Evolutionary conservation across 306 rosid species (phyloP).

Genomic region (Calophaca sinica): DNA sequence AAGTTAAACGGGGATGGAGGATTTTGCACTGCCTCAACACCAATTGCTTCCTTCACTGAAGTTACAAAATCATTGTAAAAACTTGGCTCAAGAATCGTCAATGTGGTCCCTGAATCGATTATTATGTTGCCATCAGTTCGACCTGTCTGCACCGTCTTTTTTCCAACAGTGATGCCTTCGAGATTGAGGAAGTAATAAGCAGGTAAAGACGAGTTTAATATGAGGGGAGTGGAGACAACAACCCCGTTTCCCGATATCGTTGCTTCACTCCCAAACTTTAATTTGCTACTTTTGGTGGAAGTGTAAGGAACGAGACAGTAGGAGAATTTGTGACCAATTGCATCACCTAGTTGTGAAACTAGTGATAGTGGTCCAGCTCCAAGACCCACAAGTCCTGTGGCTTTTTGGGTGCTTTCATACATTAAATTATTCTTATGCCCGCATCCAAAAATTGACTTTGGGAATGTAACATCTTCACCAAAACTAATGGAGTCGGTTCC

Average conservation of each 20-base stretch:
- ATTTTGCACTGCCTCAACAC: background rate
- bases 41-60: background rate
- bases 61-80: background rate
- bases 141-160: background rate
- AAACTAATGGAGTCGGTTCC: constrained; percentile 14
- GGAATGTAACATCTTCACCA: background rate
- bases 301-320: constrained; percentile 30
- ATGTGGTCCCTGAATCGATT: constrained; percentile 34
- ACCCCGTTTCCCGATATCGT: background rate
- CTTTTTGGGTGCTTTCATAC: too few relatives aligned
- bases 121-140: constrained; percentile 14
- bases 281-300: background rate
- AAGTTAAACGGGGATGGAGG: background rate
- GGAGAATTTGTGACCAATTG: constrained; percentile 38
- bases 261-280: constrained; percentile 33
- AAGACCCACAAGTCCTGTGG: constrained; percentile 39
- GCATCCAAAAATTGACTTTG: constrained; percentile 31
- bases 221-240: constrained; percentile 20
- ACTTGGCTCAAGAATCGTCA: background rate
- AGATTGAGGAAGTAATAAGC: constrained; percentile 33
- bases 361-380: constrained; percentile 40
- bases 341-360: constrained; percentile 35
- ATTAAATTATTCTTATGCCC: background rate
- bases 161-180: constrained; percentile 8
- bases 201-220: background rate